Percentiles rank a stretch among this genome's conserved stretches.
phyloP scores from a whole-genome alignment of 805 yeast species.

The Cyberlindnera suaveolens region DNA sequence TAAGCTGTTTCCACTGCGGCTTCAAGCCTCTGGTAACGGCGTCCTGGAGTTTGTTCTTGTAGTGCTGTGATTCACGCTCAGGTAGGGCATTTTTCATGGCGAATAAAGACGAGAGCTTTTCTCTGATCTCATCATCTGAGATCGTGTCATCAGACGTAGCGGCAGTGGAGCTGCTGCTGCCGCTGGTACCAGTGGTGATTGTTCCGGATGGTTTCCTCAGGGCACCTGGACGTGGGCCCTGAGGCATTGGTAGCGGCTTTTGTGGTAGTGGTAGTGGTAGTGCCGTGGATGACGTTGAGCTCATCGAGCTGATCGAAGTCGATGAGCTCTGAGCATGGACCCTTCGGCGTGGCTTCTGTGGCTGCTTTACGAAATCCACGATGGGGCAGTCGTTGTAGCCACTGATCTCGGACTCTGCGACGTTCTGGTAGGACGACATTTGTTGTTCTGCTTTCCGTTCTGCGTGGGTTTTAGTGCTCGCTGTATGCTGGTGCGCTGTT shows the following conservation, averaged over 20 bases:
- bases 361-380: constrained; percentile 5
- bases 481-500: not conserved
- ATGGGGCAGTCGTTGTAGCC: constrained; percentile 41
- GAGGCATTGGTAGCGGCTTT: not conserved
- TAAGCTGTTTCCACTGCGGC: constrained; percentile 23
- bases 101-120: constrained; percentile 23
- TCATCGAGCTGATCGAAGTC: not conserved
- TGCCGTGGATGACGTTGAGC: not conserved
- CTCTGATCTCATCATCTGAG: constrained; percentile 16
- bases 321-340: not conserved
- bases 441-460: not conserved
- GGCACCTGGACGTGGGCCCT: not conserved
- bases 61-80: constrained; percentile 36
- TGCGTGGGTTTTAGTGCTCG: not conserved
- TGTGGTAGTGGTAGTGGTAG: not conserved
- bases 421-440: constrained; percentile 28
- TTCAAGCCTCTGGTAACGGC: constrained; percentile 21
- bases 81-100: constrained; percentile 28
- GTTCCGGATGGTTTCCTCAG: too few relatives aligned
- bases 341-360: not conserved
- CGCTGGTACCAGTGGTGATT: not conserved
- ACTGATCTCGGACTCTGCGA: constrained; percentile 33
- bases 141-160: not conserved
- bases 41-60: constrained; percentile 33
- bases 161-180: not conserved